Conservation (phyloP, 768 basidiomycete genomes). For the Tylopilus felleus region DNA sequence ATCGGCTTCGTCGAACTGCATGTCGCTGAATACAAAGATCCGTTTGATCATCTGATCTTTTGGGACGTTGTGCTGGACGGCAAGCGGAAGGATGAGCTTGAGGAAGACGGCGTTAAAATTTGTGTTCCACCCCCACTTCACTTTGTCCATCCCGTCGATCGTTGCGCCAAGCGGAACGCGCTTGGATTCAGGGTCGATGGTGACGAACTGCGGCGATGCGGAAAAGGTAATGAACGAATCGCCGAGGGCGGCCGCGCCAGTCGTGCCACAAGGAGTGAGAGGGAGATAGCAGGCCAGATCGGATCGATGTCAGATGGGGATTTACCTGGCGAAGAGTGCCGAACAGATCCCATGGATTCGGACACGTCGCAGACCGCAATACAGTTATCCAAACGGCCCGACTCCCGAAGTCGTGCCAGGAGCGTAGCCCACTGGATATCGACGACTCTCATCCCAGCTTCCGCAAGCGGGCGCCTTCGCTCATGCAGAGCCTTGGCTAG, state of each 20-base stretch:
- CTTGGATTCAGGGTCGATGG: slow-evolving; percentile 52
- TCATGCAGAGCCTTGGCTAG: slow-evolving; percentile 20
- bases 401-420: slow-evolving; percentile 48
- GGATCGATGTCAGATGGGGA: slow-evolving; percentile 14
- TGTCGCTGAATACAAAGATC: slow-evolving; percentile 73
- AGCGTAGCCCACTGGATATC: slow-evolving; percentile 69
- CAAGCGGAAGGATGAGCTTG: slow-evolving; percentile 59
- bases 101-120: slow-evolving; percentile 60
- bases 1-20: slow-evolving; percentile 52
- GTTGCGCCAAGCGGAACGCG: slow-evolving; percentile 39
- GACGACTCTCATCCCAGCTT: slow-evolving; percentile 41
- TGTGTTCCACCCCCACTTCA: slow-evolving; percentile 57
- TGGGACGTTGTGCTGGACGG: slow-evolving; percentile 50
- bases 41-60: slow-evolving; percentile 74
- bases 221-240: slow-evolving; percentile 67
- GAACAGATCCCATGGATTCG: slow-evolving; percentile 58
- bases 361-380: slow-evolving; percentile 77
- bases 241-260: slow-evolving; percentile 59
- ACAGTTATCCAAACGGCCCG: slow-evolving; percentile 54
- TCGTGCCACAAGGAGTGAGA: slow-evolving; percentile 63
- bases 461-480: slow-evolving; percentile 30
- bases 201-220: slow-evolving; percentile 46
- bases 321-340: background rate
- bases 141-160: slow-evolving; percentile 34
- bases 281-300: slow-evolving; percentile 61